A percentile compares a stretch with the other conserved stretches of the same genome.
These are phyloP conservation scores for Hyphopichia wangnamkhiaoensis DNA, from an alignment of 1,139 yeast genomes.

Conservation along the genomic window DNA sequence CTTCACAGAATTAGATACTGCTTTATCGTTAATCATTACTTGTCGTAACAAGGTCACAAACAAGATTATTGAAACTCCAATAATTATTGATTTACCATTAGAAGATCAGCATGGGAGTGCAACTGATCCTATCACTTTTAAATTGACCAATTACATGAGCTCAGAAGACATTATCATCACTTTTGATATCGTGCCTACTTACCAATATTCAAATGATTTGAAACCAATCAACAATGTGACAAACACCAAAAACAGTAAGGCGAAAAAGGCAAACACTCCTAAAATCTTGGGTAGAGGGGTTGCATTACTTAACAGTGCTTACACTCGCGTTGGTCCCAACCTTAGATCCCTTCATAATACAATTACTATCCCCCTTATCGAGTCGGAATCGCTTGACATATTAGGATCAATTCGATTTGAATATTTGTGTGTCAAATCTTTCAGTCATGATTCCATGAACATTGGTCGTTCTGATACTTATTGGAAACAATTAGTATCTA, in stretches of 20 bases:
- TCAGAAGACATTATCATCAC: slow-evolving; percentile 62
- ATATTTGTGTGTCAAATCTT: slow-evolving; percentile 69
- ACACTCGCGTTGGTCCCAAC: slow-evolving; percentile 70
- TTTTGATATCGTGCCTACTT: slow-evolving; percentile 93
- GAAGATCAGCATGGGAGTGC: slow-evolving; percentile 78
- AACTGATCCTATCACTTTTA: slow-evolving; percentile 81
- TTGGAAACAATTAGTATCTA: slow-evolving; percentile 88
- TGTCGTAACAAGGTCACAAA: slow-evolving; percentile 48
- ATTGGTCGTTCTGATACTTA: slow-evolving; percentile 76
- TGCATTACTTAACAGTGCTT: slow-evolving; percentile 65
- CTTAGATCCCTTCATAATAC: slow-evolving; percentile 68
- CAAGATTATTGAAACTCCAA: slow-evolving; percentile 59
- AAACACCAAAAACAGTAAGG: neutral
- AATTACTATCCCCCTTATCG: slow-evolving; percentile 78
- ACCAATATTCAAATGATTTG: slow-evolving; percentile 41
- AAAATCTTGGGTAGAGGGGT: slow-evolving; percentile 83
- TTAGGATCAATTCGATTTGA: slow-evolving; percentile 81
- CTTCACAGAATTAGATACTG: slow-evolving; percentile 84
- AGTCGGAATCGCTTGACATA: slow-evolving; percentile 67
- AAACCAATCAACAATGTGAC: slow-evolving; percentile 4
- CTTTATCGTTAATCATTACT: slow-evolving; percentile 73
- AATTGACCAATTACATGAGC: slow-evolving; percentile 50
- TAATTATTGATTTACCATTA: slow-evolving; percentile 76
- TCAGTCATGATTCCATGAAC: slow-evolving; percentile 69
- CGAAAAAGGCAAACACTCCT: slow-evolving; percentile 21